phyloP scores from a whole-genome alignment of 441 rosid genomes.

The Erodium chrysanthum region DNA sequence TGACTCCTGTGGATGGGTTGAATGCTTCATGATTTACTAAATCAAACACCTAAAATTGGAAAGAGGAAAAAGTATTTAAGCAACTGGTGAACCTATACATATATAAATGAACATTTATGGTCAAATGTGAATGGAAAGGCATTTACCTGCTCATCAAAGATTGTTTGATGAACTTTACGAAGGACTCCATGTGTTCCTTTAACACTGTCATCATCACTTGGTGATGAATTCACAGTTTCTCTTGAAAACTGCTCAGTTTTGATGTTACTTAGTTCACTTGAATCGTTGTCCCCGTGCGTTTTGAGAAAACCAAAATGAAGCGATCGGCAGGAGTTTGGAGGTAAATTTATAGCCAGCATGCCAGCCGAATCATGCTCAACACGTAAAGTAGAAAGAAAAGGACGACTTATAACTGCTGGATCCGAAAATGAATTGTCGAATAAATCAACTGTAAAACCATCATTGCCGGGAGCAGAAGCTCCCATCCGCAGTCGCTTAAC shows the following conservation, averaged over 20 bases:
- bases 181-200: slow-evolving; percentile 54
- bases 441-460: slow-evolving; percentile 80
- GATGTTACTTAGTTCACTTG: slow-evolving; percentile 29
- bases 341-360: slow-evolving; percentile 78
- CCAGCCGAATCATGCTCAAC: slow-evolving; percentile 79
- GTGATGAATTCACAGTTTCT: slow-evolving; percentile 32
- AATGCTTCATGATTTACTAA: slow-evolving; percentile 72
- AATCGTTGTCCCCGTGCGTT: slow-evolving; percentile 24
- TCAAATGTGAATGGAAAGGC: slow-evolving; percentile 10
- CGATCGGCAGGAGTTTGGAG: slow-evolving; percentile 49
- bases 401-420: slow-evolving; percentile 39
- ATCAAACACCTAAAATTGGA: slow-evolving; percentile 60
- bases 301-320: slow-evolving; percentile 77
- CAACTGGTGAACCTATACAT: neutral
- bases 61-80: slow-evolving; percentile 17
- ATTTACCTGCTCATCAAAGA: slow-evolving; percentile 72
- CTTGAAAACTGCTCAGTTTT: slow-evolving; percentile 27
- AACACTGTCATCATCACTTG: slow-evolving; percentile 52
- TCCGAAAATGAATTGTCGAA: slow-evolving; percentile 55
- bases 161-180: slow-evolving; percentile 68
- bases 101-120: neutral
- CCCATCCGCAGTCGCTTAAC: slow-evolving; percentile 78
- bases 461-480: slow-evolving; percentile 50
- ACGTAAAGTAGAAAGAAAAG: slow-evolving; percentile 61
- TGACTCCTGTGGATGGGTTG: slow-evolving; percentile 60